These are phyloP conservation scores for Trametes pubescens DNA, from an alignment of 1,284 basidiomycete species.

Conservation along the genomic window DNA sequence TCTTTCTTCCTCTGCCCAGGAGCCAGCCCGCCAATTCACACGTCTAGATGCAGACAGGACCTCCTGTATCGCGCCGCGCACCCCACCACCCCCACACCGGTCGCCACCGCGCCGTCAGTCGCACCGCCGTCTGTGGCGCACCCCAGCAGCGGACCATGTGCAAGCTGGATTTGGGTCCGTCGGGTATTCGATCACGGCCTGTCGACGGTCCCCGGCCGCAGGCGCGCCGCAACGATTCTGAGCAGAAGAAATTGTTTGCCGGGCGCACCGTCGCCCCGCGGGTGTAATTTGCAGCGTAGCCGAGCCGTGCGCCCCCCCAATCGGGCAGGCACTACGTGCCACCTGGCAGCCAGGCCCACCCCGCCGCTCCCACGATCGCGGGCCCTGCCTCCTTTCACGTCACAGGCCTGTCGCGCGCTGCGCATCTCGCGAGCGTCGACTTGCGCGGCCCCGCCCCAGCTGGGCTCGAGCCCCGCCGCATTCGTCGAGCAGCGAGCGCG, in stretches of 20 bases:
- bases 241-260: slow-evolving; percentile 16
- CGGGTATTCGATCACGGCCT: slow-evolving; percentile 11
- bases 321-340: slow-evolving; percentile 14
- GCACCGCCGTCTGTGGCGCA: slow-evolving; percentile 17
- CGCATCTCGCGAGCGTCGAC: neutral
- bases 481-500: slow-evolving; percentile 3
- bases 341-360: neutral
- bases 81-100: neutral
- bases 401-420: neutral
- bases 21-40: neutral
- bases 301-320: slow-evolving; percentile 7
- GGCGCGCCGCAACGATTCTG: neutral
- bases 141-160: slow-evolving; percentile 17
- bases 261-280: slow-evolving; percentile 2
- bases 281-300: slow-evolving; percentile 4
- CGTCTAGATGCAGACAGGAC: neutral
- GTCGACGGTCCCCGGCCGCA: neutral
- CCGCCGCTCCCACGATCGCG: slow-evolving; percentile 18
- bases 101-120: slow-evolving; percentile 8
- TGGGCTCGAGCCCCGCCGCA: slow-evolving; percentile 10
- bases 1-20: slow-evolving; percentile 3
- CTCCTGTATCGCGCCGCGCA: neutral
- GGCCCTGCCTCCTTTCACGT: slow-evolving; percentile 16
- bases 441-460: slow-evolving; percentile 3
- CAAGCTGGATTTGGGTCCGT: slow-evolving; percentile 11